A percentile compares a stretch with the other conserved stretches of the same genome.
phyloP scores from a whole-genome alignment of 805 yeast species.

The Ogataea populi-albae region DNA sequence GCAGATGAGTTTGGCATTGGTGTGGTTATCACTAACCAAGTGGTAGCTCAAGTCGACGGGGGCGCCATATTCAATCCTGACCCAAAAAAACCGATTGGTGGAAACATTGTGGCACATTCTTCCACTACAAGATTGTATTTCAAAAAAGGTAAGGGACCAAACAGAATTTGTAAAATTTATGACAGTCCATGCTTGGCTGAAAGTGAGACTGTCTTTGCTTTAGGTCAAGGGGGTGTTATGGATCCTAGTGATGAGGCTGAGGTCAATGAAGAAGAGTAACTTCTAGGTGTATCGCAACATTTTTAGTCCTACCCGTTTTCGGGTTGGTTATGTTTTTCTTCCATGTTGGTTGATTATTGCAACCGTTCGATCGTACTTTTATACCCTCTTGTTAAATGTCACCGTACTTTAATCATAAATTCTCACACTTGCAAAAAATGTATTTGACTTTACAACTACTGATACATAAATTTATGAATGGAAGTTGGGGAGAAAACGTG shows the following conservation, averaged over 20 bases:
- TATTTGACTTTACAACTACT: not conserved
- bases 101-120: constrained; percentile 95
- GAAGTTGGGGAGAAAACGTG: not conserved
- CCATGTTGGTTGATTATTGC: no score
- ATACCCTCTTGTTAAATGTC: no score
- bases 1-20: constrained; percentile 99
- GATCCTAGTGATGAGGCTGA: constrained; percentile 64
- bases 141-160: constrained; percentile 88
- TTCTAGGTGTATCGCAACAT: no score
- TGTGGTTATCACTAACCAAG: constrained; percentile 93
- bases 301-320: no score
- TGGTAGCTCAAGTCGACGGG: constrained; percentile 96
- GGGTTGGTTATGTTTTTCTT: no score
- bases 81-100: constrained; percentile 98
- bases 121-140: constrained; percentile 91
- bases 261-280: constrained; percentile 53
- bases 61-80: constrained; percentile 87
- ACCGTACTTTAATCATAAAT: no score
- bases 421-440: no score
- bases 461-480: constrained; percentile 2
- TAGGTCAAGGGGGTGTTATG: constrained; percentile 94
- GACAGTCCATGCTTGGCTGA: constrained; percentile 98
- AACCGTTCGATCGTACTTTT: no score
- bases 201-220: constrained; percentile 91
- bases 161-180: constrained; percentile 89